Evolutionary conservation across 2,329 filamentous ascomycete species (phyloP), one percentile per base, ranked within the genome.

Genomic region (Epichloe hybrida): DNA sequence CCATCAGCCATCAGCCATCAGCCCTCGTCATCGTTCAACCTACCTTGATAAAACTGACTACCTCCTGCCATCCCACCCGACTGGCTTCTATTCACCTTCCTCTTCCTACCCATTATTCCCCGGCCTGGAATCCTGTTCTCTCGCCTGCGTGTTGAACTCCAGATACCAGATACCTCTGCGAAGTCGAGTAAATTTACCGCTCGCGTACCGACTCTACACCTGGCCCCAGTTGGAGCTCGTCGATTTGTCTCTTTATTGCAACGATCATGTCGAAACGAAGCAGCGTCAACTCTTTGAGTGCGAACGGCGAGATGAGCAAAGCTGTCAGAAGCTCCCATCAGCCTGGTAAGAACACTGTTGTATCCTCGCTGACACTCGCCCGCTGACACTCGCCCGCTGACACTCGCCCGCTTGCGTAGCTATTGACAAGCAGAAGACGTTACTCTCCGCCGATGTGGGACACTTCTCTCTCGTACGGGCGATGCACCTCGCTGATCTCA

Each of bases 401-500:
- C 50, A 15, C 9, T 46, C 37, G 17, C 23, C n/a, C 38, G 15
- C 31, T 46, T 27, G 42, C 39, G 13, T 43, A 86, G 81, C 74
- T 47, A 71, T 79, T 58, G 82, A 89, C 67, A 90, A 88, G 73
- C 86, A 90, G 69, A 86, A 83, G 64, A 76, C 78, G 57, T 77
- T 90, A 43, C 76, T 90, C 42, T 80, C 80, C 50, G 73, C 79
- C 56, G 77, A 88, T 55, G 77, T 77, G 7, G 83, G 84, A 39
- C 86, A 90, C 71, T 90, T 90, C 68, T 81, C 79, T 41, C 73
- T 84, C 55, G 70, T 84, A 44, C 74, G 75, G 53, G 80, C 80
- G 50, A 77, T 93, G 65, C 83, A 95, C 66, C 75, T 94, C 63
- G 83, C 90, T 56, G 80, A 95, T 69, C 73, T 89, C 60, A 88